A percentile compares a stretch with the other conserved stretches of the same genome.
Evolutionary conservation across 768 basidiomycete species (phyloP).

Genomic region (Psilocybe sp.): DNA sequence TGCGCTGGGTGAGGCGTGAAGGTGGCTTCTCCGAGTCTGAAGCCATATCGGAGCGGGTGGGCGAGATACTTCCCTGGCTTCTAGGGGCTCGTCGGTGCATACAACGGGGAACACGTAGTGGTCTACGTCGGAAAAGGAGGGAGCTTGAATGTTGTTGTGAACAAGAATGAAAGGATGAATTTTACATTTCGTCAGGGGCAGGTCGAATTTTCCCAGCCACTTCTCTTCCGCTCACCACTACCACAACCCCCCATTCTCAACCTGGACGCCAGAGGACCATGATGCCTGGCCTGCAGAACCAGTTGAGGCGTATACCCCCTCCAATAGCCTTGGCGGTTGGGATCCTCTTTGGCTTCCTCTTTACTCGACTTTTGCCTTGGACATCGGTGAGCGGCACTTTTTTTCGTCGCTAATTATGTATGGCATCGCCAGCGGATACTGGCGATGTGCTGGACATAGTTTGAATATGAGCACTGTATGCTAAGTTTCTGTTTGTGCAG

Average conservation of each 20-base stretch:
- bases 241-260: constrained; percentile 5
- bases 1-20: constrained; percentile 54
- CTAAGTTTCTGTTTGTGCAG: constrained; percentile 12
- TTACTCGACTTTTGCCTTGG: constrained; percentile 52
- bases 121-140: too few relatives aligned
- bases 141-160: too few relatives aligned
- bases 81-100: constrained; percentile 62
- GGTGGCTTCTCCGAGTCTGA: constrained; percentile 43
- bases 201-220: background rate
- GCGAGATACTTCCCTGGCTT: constrained; percentile 56
- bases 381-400: constrained; percentile 26
- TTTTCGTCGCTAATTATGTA: background rate
- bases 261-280: constrained; percentile 4
- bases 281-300: constrained; percentile 14
- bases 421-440: too few relatives aligned
- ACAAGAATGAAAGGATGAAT: constrained; percentile 1
- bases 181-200: constrained; percentile 8
- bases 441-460: too few relatives aligned
- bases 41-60: constrained; percentile 43
- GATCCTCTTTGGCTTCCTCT: constrained; percentile 55
- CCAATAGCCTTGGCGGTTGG: constrained; percentile 59
- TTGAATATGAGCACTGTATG: background rate
- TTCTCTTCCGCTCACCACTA: background rate
- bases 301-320: constrained; percentile 49
- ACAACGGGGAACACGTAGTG: constrained; percentile 13